phyloP scores from a whole-genome alignment of 2,329 filamentous ascomycete species.

The Davidsoniella australis region DNA sequence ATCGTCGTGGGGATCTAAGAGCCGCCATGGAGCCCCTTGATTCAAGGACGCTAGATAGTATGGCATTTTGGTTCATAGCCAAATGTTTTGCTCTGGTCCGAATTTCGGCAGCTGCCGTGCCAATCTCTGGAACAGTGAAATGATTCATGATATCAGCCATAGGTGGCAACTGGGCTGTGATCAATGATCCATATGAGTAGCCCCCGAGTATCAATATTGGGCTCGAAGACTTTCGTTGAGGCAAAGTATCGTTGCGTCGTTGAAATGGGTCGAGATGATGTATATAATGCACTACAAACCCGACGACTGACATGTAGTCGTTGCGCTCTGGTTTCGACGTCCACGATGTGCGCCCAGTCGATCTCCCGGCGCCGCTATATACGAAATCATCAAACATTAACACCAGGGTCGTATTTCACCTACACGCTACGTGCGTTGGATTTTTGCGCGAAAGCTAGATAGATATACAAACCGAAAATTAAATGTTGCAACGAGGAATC shows the following conservation, averaged over 20 bases:
- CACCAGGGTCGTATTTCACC: too few species aligned
- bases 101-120: slow-evolving; percentile 50
- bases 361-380: slow-evolving; percentile 55
- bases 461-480: slow-evolving; percentile 53
- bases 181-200: slow-evolving; percentile 81
- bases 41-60: slow-evolving; percentile 23
- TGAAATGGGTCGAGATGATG: slow-evolving; percentile 33
- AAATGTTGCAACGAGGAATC: slow-evolving; percentile 70
- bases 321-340: slow-evolving; percentile 61
- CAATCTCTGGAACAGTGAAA: slow-evolving; percentile 36
- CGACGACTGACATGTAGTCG: slow-evolving; percentile 72
- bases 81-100: slow-evolving; percentile 51
- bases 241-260: slow-evolving; percentile 3
- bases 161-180: slow-evolving; percentile 56
- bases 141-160: slow-evolving; percentile 39
- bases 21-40: slow-evolving; percentile 18
- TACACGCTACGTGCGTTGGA: neutral
- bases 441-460: slow-evolving; percentile 1
- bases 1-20: slow-evolving; percentile 15
- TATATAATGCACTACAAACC: slow-evolving; percentile 61
- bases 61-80: slow-evolving; percentile 41
- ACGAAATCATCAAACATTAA: neutral
- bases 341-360: slow-evolving; percentile 72
- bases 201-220: slow-evolving; percentile 48
- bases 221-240: neutral